These are phyloP conservation scores for Yamadazyma atlantica DNA, from an alignment of 1,139 yeast genomes.

Conservation along the genomic window DNA sequence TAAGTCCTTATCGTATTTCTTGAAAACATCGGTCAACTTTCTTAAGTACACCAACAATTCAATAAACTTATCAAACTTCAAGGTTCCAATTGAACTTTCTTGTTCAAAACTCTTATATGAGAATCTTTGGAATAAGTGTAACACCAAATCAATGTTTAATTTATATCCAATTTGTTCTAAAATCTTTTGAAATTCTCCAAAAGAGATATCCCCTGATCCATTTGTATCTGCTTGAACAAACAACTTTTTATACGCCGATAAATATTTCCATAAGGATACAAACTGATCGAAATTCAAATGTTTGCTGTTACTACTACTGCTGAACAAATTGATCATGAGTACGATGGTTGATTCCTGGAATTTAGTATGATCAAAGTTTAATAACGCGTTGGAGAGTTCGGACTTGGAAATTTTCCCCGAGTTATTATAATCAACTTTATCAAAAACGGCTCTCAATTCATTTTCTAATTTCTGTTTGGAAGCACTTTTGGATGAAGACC, in stretches of 20 bases:
- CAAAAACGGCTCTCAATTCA: conserved; percentile 55
- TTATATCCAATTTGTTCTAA: conserved; percentile 70
- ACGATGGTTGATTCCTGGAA: conserved; percentile 63
- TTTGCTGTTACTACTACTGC: conserved; percentile 38
- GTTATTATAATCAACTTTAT: conserved; percentile 52
- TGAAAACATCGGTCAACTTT: conserved; percentile 75
- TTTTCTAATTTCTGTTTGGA: conserved; percentile 44
- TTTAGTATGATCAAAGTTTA: conserved; percentile 64
- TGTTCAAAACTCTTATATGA: conserved; percentile 41
- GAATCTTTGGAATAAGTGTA: conserved; percentile 61
- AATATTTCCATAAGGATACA: conserved; percentile 69
- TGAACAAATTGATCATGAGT: conserved; percentile 66
- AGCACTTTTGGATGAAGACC: conserved; percentile 13
- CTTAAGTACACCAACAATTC: conserved; percentile 77
- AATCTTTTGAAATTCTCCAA: conserved; percentile 68
- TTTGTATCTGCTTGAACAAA: conserved; percentile 65
- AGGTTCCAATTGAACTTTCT: conserved; percentile 45
- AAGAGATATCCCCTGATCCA: conserved; percentile 60
- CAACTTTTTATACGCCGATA: conserved; percentile 68
- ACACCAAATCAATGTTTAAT: conserved; percentile 59
- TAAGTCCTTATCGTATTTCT: conserved; percentile 71
- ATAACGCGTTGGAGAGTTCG: conserved; percentile 62
- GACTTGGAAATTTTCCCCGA: conserved; percentile 58
- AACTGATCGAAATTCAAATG: conserved; percentile 62
- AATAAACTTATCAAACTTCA: conserved; percentile 81